Evolutionary conservation across 768 basidiomycete genomes (phyloP).

Genomic region (Kondoa malvinella): DNA sequence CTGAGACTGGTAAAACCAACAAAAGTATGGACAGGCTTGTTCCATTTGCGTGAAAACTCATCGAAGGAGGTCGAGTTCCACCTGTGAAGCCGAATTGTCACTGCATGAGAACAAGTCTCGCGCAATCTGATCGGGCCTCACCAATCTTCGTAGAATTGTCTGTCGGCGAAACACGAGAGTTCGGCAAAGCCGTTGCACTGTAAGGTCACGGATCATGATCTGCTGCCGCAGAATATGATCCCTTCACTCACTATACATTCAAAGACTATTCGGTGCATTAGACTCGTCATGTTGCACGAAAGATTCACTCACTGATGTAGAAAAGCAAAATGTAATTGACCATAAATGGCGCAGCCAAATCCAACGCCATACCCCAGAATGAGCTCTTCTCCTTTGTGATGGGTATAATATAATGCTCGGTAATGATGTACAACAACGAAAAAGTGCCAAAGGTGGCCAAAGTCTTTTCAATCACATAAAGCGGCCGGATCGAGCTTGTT

Average conservation of each 20-base stretch:
- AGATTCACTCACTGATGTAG: slow-evolving; percentile 27
- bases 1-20: not conserved
- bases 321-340: slow-evolving; percentile 22
- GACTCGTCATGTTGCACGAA: not conserved
- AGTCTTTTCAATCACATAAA: slow-evolving; percentile 58
- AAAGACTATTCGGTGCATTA: slow-evolving; percentile 26
- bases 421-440: slow-evolving; percentile 64
- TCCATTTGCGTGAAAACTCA: slow-evolving; percentile 96
- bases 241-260: slow-evolving; percentile 75
- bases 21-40: slow-evolving; percentile 84
- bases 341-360: slow-evolving; percentile 86
- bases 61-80: slow-evolving; percentile 98
- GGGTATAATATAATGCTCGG: slow-evolving; percentile 84
- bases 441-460: slow-evolving; percentile 92
- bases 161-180: slow-evolving; percentile 65
- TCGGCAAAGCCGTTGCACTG: slow-evolving; percentile 13
- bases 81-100: slow-evolving; percentile 32
- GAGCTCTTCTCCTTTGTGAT: slow-evolving; percentile 38
- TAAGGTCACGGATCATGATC: too few relatives aligned
- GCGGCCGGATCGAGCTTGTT: slow-evolving; percentile 47
- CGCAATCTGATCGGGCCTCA: slow-evolving; percentile 9
- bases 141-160: slow-evolving; percentile 94
- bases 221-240: not conserved
- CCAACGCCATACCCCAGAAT: slow-evolving; percentile 57
- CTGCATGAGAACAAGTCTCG: not conserved